A percentile compares a stretch with the other conserved stretches of the same genome.
phyloP scores from a whole-genome alignment of 495 filamentous ascomycete species.

The Melanomma pulvis-pyrius region DNA sequence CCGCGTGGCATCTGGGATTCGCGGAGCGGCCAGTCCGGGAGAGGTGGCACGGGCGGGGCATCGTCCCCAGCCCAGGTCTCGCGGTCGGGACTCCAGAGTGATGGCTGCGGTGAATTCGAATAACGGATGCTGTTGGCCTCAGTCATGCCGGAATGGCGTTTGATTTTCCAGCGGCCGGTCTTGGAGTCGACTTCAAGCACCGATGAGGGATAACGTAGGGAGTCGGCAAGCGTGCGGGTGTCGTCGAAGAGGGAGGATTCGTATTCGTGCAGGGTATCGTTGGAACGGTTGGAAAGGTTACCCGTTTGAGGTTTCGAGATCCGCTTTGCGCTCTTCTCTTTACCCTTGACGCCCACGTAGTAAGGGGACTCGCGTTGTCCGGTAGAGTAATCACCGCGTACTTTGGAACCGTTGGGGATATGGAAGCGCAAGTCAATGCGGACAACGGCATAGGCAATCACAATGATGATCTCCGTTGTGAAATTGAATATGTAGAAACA shows the following conservation, averaged over 20 bases:
- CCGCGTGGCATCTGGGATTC: conserved; percentile 21
- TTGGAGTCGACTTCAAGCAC: conserved; percentile 27
- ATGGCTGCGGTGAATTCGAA: not conserved
- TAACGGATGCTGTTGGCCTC: not conserved
- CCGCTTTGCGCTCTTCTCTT: conserved; percentile 25
- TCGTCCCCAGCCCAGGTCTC: conserved; percentile 2
- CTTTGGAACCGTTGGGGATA: conserved; percentile 55
- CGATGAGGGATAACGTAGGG: conserved; percentile 25
- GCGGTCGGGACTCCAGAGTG: conserved; percentile 12
- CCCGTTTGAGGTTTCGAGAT: not conserved
- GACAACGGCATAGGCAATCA: conserved; percentile 62
- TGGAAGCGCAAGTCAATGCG: conserved; percentile 75
- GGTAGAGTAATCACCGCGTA: conserved; percentile 20
- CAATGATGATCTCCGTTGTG: conserved; percentile 68
- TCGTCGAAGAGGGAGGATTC: conserved; percentile 23
- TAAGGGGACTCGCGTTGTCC: conserved; percentile 4
- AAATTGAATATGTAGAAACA: conserved; percentile 78
- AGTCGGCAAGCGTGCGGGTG: conserved; percentile 23
- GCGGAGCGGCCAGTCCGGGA: conserved; percentile 29
- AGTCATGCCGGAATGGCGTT: conserved; percentile 7
- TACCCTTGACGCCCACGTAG: conserved; percentile 11
- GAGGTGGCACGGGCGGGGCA: conserved; percentile 13
- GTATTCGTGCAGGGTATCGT: conserved; percentile 23
- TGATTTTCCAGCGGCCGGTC: conserved; percentile 28
- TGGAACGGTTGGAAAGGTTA: conserved; percentile 1